Evolutionary conservation across 305 asterid species (phyloP).

Genomic region (Rubia peregrina): DNA sequence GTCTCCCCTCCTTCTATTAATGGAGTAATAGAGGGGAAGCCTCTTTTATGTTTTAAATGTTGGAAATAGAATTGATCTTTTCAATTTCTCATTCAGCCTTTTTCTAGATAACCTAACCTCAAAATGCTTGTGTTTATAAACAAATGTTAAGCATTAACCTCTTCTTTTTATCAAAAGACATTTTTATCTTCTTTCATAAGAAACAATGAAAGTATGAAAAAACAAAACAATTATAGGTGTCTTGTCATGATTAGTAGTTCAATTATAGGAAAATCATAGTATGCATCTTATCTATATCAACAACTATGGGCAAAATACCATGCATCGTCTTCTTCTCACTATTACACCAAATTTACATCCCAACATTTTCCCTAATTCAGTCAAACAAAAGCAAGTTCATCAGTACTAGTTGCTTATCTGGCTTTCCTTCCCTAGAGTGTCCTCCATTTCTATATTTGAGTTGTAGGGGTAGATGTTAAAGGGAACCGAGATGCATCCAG

Average conservation of each 20-base stretch:
- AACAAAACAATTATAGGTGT: slow-evolving; percentile 4
- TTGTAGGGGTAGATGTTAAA: slow-evolving; percentile 61
- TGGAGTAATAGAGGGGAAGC: too few relatives aligned
- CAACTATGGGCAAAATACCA: slow-evolving; percentile 2
- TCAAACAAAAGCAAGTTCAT: background rate
- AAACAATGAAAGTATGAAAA: background rate
- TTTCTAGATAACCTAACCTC: too few relatives aligned
- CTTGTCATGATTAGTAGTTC: slow-evolving; percentile 9
- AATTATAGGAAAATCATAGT: slow-evolving; percentile 2
- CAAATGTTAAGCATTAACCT: too few relatives aligned
- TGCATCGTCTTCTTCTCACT: background rate
- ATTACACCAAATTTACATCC: background rate
- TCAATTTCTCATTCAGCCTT: too few relatives aligned
- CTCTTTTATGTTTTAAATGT: too few relatives aligned
- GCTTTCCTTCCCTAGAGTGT: slow-evolving; percentile 31
- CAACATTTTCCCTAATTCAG: background rate
- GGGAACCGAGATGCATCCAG: slow-evolving; percentile 53
- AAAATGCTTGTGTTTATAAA: too few relatives aligned
- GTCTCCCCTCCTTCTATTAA: too few relatives aligned
- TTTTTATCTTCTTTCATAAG: background rate
- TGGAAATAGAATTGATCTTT: too few relatives aligned
- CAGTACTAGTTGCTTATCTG: slow-evolving; percentile 23
- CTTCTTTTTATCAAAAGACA: background rate
- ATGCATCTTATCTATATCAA: background rate
- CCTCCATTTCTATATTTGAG: slow-evolving; percentile 39